phyloP scores from a whole-genome alignment of 495 filamentous ascomycete species.

The Penicillium ucsense region DNA sequence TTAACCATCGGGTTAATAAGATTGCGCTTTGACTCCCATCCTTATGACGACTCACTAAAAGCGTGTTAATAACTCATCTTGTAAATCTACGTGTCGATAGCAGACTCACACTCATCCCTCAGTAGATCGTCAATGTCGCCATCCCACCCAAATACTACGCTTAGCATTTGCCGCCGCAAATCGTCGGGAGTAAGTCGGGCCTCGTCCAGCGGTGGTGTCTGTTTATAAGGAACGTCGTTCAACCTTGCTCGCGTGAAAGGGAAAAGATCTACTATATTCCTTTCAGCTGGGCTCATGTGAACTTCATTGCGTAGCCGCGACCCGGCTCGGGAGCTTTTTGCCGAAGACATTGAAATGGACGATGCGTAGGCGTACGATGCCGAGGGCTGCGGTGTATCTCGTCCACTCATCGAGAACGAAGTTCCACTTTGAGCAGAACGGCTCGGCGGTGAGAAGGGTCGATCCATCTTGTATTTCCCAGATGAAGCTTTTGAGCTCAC shows the following conservation, averaged over 20 bases:
- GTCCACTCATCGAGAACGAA: conserved; percentile 31
- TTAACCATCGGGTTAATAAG: conserved; percentile 83
- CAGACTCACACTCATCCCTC: conserved; percentile 62
- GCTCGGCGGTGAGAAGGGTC: conserved; percentile 30
- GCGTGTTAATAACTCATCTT: too few relatives aligned
- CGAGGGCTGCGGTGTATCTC: conserved; percentile 32
- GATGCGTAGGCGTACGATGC: conserved; percentile 32
- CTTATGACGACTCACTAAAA: conserved; percentile 54
- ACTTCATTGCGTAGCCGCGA: conserved; percentile 80
- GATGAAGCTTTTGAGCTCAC: conserved; percentile 43
- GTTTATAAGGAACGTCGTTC: conserved; percentile 69
- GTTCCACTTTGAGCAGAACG: conserved; percentile 39
- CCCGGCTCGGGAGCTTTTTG: conserved; percentile 51
- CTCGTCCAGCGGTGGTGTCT: conserved; percentile 52
- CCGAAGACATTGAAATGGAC: conserved; percentile 56
- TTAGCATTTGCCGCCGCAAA: conserved; percentile 83
- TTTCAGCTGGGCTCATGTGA: conserved; percentile 49
- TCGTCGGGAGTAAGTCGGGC: conserved; percentile 67
- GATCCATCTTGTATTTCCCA: conserved; percentile 21
- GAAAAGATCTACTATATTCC: conserved; percentile 51
- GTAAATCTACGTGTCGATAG: too few relatives aligned
- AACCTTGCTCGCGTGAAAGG: conserved; percentile 63
- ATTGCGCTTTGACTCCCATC: conserved; percentile 65
- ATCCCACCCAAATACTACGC: conserved; percentile 90
- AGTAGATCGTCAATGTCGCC: conserved; percentile 76